Conservation (phyloP, 75 land plant species). For the Cunninghamia lanceolata region DNA sequence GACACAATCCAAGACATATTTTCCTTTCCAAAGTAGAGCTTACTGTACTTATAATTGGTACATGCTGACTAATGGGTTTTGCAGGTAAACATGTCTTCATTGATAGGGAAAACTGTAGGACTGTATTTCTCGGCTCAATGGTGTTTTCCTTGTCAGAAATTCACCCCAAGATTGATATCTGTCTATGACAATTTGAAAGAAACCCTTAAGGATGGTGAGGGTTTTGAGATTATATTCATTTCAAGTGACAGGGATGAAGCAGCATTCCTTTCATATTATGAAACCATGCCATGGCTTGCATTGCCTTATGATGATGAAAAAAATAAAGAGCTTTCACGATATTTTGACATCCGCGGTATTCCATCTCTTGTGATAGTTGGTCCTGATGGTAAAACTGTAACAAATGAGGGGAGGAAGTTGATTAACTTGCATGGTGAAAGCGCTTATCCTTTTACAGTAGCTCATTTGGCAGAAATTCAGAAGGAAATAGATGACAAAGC, state of each 20-base stretch:
- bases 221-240: slow-evolving; percentile 58
- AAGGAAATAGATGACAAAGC: slow-evolving; percentile 44
- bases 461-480: slow-evolving; percentile 24
- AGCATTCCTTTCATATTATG: slow-evolving; percentile 33
- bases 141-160: slow-evolving; percentile 56
- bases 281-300: slow-evolving; percentile 71
- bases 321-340: slow-evolving; percentile 26
- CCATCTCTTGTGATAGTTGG: slow-evolving; percentile 57
- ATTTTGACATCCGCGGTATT: slow-evolving; percentile 55
- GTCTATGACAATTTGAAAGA: slow-evolving; percentile 58
- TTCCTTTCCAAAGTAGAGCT: not conserved
- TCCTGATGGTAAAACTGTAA: slow-evolving; percentile 66
- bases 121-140: slow-evolving; percentile 67
- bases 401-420: slow-evolving; percentile 45
- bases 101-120: slow-evolving; percentile 58
- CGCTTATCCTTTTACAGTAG: slow-evolving; percentile 63
- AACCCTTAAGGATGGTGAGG: slow-evolving; percentile 15
- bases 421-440: slow-evolving; percentile 42
- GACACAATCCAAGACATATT: not conserved
- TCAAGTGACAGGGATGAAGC: slow-evolving; percentile 58
- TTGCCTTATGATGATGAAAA: slow-evolving; percentile 44
- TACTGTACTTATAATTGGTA: not conserved
- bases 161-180: slow-evolving; percentile 50
- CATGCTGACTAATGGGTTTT: not conserved
- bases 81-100: slow-evolving; percentile 48